Evolutionary conservation across 2,329 filamentous ascomycete genomes (phyloP), one percentile per base, ranked within the genome.

Genomic region (Cytospora leucostoma): DNA sequence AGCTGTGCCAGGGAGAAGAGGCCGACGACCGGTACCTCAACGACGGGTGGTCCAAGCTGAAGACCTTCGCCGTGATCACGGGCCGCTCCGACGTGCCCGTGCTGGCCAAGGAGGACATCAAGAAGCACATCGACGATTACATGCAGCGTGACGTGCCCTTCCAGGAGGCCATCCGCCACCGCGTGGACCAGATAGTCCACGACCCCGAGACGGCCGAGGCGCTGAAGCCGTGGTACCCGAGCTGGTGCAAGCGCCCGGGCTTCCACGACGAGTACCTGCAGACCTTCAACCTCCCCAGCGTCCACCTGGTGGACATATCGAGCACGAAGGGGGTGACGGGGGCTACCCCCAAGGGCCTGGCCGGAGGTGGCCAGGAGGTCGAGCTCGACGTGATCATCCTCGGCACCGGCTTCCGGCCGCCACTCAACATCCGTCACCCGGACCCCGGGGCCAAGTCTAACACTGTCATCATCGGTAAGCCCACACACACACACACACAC

Each of bases 221-320:
- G 0, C 72, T 84, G 11, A 80, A 82, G 66, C 75, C 81, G 0
- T 84, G 80, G 79, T 84, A 83, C 69, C 74, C 76, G 1, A 72
- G 71, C 1, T 82, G 78, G 75, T 85, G 82, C 72, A 84, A 84
- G 66, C 76, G 82, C 0, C 82, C 82, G 0, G 76, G 73, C 57
- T 84, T 83, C 69, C 79, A 82, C 67, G 78, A 83, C 62, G 76
- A 79, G 8, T 83, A 80, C 61, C 74, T 84, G 0, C 64, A 70
- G 0, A 68, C 76, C 0, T 84, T 84, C 76, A 85, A 85, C 66
- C 70, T 65, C 15, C 67, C 72, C 0, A 80, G 82, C 62, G 81
- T 85, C 2, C 73, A 72, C 2, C 76, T 85, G 0, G 71, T 84
- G 4, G 79, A 84, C 67, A 56, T 44, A 38, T 82, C 80, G 0